Base-by-base conservation (phyloP, 306 rosid genomes). In the Vigna unguiculata region DNA sequence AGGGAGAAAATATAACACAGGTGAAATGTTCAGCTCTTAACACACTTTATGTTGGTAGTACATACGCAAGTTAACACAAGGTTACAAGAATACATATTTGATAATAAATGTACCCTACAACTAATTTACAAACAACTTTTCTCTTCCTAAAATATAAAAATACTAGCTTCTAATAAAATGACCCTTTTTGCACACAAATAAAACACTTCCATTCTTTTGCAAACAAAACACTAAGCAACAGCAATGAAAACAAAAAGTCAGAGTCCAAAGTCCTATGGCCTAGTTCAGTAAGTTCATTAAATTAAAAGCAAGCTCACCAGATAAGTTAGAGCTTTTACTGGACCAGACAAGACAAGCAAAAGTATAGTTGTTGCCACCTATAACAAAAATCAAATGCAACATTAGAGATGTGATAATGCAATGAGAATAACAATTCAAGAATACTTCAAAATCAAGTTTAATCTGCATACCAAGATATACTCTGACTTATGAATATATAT, bases 321-420 rank as follows among this genome's bases (percentile, higher is more conserved):
- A 86, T 84, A 91, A 57, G 93, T 95, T 46, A 87, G 86, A 38
- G 97, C 97, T 91, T 95, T 95, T 21, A 92, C 89, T 3, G 97
- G 97, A 77, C 99, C 99, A 47, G 97, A 95, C 82, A 95, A 84
- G 65, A 92, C 90, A 58, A 95, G 85, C 78, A 95, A 86, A 25
- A 95, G 92, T 88, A 95, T 82, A 47, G 90, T 77, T 40, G 97
- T 95, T 58, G 97, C 96, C 62, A 92, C 99, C 99, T 92, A 85
- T 65, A 72, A 71, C 74, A 70, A 85, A 76, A 80, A 51, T 45
- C 16, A 69, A 78, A 69, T 21, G 11, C 68, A 76, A 63, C 15
- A 61, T 20, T 66, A 78, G 71, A 55, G 71, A 47, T 17, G 34
- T 58, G 70, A 55, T 63, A 30, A 62, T 19, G 28, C 64, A 47